Percentiles rank a stretch among this genome's conserved stretches.
These are phyloP conservation scores for Trichoderma sp. DNA, from an alignment of 2,329 filamentous ascomycete species.

Conservation along the genomic window DNA sequence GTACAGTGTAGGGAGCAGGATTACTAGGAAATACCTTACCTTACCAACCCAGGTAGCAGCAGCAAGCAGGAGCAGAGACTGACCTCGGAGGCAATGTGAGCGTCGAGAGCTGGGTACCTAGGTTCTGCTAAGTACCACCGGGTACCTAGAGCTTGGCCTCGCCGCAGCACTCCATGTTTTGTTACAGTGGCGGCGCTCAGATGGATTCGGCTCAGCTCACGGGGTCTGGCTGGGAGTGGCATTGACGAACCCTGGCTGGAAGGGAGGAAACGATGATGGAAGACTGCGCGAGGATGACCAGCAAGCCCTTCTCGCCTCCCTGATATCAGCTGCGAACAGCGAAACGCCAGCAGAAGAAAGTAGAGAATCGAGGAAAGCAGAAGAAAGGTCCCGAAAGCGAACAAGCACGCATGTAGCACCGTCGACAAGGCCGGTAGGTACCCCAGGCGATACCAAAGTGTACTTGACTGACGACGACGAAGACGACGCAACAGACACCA, in stretches of 20 bases:
- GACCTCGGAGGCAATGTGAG: constrained; percentile 5
- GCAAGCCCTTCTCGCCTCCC: no score
- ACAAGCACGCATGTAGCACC: no score
- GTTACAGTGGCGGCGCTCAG: constrained; percentile 26
- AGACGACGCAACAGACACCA: not conserved
- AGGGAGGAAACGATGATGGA: not conserved
- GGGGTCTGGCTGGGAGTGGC: constrained; percentile 17
- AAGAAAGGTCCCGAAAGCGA: no score
- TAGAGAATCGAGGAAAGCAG: no score
- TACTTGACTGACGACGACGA: no score
- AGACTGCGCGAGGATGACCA: no score
- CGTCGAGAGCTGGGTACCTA: not conserved
- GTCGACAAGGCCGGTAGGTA: no score
- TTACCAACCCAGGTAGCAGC: no score
- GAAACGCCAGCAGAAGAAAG: no score
- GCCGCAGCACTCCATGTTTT: constrained; percentile 13
- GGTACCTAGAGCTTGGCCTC: not conserved
- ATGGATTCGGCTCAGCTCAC: constrained; percentile 26
- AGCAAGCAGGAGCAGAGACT: not conserved
- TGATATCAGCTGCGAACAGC: no score
- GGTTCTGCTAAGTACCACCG: not conserved
- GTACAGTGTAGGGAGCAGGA: constrained; percentile 15
- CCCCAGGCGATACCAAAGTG: no score
- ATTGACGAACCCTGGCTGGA: not conserved
- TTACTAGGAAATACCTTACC: no score